Evolutionary conservation across 176 grass and related monocot species (phyloP), one percentile per base, ranked within the genome.

Genomic region (Stipa capillata): DNA sequence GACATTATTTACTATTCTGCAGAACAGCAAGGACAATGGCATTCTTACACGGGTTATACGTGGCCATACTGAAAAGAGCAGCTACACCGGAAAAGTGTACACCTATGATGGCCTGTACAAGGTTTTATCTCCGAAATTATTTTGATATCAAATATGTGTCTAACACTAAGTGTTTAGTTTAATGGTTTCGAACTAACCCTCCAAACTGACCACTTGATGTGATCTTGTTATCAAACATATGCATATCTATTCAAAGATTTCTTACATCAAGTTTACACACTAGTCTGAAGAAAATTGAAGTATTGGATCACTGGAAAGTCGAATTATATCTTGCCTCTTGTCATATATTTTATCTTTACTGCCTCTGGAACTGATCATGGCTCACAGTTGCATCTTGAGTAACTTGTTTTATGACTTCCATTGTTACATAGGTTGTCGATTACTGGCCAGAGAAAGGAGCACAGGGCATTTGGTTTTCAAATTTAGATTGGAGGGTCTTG

Each of bases 21-120:
- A 92, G 90, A 92, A 97, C 53, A 92, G 61, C 70, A 73, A 18
- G 50, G 93, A 90, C 67, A 73, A 52, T 51, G 61, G 80, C 48
- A 67, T 67, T 7, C 80, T 90, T 50, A 72, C 90, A 72, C 57
- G 93, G 54, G 89, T 97, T 71, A 49, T 97, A 55, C 84, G 87
- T 65, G 89, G 87, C 29, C 93, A 97, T 80, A 37, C 13, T 56
- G 71, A 80, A 44, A 44, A 80, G 70, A 73, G 43, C 63, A 92
- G 87, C 50, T 92, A 97, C 71, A 76, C 76, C 73, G 79, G 82
- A 72, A 97, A 84, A 73, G 87, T 88, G 49, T 97, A 97, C 77
- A 90, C 93, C 6, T 97, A 92, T 70, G 89, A 92, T 41, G 93
- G 93, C 24, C 54, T 97, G 36, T 97, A 97, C 55, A 87, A 85